These are phyloP conservation scores for Citrullus mucosospermus DNA, from an alignment of 306 rosid species.

Conservation along the genomic window DNA sequence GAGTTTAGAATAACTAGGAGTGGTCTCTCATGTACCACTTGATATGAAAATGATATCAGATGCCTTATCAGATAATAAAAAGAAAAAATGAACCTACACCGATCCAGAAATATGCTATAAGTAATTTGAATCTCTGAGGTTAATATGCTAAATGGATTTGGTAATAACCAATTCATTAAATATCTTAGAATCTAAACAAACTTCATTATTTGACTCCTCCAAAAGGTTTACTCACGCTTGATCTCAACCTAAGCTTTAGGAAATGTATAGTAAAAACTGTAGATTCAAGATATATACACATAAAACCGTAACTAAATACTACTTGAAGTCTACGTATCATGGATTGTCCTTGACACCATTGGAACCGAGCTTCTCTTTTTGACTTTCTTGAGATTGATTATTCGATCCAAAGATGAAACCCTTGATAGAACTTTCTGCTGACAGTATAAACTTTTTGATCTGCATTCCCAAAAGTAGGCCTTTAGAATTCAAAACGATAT, in stretches of 20 bases:
- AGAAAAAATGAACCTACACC: not conserved
- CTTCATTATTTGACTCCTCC: not conserved
- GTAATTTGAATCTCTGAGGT: not conserved
- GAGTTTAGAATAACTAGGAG: not conserved
- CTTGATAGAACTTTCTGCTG: slow-evolving; percentile 48
- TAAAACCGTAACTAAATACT: not conserved
- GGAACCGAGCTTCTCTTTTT: slow-evolving; percentile 20
- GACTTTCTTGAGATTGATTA: slow-evolving; percentile 27
- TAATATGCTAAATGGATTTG: not conserved
- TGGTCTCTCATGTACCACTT: not conserved
- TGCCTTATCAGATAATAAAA: not conserved
- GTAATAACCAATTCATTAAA: not conserved
- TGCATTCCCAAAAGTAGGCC: slow-evolving; percentile 19
- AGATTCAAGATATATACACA: not conserved
- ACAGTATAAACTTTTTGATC: slow-evolving; percentile 55
- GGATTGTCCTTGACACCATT: slow-evolving; percentile 35
- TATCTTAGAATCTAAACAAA: not conserved
- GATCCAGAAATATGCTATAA: not conserved
- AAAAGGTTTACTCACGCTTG: not conserved
- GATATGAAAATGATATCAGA: not conserved
- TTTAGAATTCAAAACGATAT: slow-evolving; percentile 11
- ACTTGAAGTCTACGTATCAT: not conserved
- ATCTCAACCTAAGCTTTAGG: not conserved
- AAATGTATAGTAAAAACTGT: not conserved
- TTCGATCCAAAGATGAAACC: slow-evolving; percentile 53